These are phyloP conservation scores for Annulohypoxylon stygium DNA, from an alignment of 495 filamentous ascomycete genomes.

Conservation along the genomic window DNA sequence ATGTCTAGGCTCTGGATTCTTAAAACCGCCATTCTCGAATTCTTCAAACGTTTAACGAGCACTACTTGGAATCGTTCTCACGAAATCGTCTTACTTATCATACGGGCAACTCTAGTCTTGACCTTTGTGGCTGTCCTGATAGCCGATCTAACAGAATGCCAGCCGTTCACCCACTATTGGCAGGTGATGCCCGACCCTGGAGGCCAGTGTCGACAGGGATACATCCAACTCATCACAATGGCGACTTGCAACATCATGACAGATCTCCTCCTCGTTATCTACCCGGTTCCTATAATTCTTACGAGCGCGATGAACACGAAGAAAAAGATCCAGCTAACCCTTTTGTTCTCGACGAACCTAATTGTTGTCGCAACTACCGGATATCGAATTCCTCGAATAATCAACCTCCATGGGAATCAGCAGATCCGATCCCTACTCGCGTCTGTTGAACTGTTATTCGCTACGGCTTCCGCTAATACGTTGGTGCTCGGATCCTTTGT, in stretches of 20 bases:
- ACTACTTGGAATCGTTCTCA: slow-evolving; percentile 78
- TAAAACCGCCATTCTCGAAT: slow-evolving; percentile 91
- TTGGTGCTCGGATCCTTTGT: slow-evolving; percentile 86
- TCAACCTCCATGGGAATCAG: slow-evolving; percentile 72
- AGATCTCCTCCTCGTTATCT: slow-evolving; percentile 86
- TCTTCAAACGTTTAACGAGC: slow-evolving; percentile 81
- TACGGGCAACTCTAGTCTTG: slow-evolving; percentile 77
- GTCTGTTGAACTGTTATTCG: slow-evolving; percentile 81
- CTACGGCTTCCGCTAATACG: slow-evolving; percentile 80
- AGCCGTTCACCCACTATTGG: slow-evolving; percentile 88
- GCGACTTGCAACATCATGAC: slow-evolving; percentile 87
- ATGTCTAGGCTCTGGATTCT: slow-evolving; percentile 83
- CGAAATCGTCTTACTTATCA: slow-evolving; percentile 71
- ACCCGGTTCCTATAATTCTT: slow-evolving; percentile 89
- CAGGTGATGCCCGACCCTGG: slow-evolving; percentile 92
- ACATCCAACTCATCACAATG: slow-evolving; percentile 88
- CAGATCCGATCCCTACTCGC: slow-evolving; percentile 82
- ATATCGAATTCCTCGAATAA: slow-evolving; percentile 80
- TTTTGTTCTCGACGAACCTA: slow-evolving; percentile 86
- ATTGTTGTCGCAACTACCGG: slow-evolving; percentile 79
- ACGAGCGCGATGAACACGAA: slow-evolving; percentile 75
- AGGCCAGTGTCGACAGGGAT: slow-evolving; percentile 83
- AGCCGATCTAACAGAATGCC: slow-evolving; percentile 85
- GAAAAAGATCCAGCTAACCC: slow-evolving; percentile 73
- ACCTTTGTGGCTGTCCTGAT: slow-evolving; percentile 86